phyloP scores from a whole-genome alignment of 192 early-diverging fungal species.

The Coemansia guatemalensis region DNA sequence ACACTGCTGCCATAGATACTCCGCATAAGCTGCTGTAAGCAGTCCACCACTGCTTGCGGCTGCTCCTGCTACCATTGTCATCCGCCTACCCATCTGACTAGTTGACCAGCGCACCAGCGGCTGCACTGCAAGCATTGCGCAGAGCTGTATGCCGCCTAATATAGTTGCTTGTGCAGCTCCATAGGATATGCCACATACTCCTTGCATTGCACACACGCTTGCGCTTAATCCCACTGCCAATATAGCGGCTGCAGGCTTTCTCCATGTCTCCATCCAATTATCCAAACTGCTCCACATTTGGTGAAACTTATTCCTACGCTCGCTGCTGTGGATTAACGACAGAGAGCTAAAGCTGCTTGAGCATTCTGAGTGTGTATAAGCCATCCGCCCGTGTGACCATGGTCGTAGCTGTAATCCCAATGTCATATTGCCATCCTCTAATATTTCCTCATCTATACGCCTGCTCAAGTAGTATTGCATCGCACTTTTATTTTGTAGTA shows the following conservation, averaged over 20 bases:
- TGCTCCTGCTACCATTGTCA: constrained; percentile 6
- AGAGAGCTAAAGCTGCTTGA: constrained; percentile 33
- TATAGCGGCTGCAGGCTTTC: not conserved
- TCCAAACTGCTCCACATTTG: not conserved
- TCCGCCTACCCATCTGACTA: not conserved
- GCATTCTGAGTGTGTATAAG: constrained; percentile 30
- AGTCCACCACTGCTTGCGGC: constrained; percentile 18
- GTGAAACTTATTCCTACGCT: not conserved
- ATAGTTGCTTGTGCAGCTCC: constrained; percentile 3
- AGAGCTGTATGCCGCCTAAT: constrained; percentile 26
- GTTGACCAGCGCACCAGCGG: not conserved
- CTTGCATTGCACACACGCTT: constrained; percentile 21
- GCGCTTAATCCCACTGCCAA: constrained; percentile 9
- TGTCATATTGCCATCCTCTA: too few relatives aligned
- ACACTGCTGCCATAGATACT: constrained; percentile 62
- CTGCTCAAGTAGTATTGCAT: too few relatives aligned
- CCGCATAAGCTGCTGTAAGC: constrained; percentile 43
- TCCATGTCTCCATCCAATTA: not conserved
- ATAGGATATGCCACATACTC: constrained; percentile 23
- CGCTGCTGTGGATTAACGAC: not conserved
- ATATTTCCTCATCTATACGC: too few relatives aligned
- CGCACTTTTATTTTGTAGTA: too few relatives aligned
- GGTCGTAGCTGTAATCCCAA: too few relatives aligned
- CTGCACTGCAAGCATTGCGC: not conserved
- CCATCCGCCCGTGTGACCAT: not conserved